A percentile compares a stretch with the other conserved stretches of the same genome.
phyloP scores from a whole-genome alignment of 2,329 filamentous ascomycete genomes.

The Rasamsonia emersonii region DNA sequence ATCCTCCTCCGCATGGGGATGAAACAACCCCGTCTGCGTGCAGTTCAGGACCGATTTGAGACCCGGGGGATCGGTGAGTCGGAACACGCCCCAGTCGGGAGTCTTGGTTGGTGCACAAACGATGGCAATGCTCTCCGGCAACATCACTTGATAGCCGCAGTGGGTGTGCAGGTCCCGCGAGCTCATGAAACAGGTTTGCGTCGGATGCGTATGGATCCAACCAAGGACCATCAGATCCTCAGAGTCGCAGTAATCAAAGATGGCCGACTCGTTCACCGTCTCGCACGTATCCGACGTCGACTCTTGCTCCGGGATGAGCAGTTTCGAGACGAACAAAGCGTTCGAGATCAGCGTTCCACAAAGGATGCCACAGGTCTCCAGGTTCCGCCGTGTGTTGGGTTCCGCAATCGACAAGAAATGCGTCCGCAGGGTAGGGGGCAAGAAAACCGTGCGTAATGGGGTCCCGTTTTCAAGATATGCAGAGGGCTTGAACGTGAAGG shows the following conservation, averaged over 20 bases:
- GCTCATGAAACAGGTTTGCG: constrained; percentile 96
- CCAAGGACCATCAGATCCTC: constrained; percentile 80
- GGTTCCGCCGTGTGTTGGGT: constrained; percentile 67
- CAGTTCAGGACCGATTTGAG: constrained; percentile 78
- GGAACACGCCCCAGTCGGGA: constrained; percentile 76
- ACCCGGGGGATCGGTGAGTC: constrained; percentile 86
- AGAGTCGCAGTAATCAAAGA: constrained; percentile 82
- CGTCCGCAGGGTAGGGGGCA: constrained; percentile 65
- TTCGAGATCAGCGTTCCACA: constrained; percentile 88
- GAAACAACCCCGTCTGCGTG: constrained; percentile 70
- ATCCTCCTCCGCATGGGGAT: constrained; percentile 62
- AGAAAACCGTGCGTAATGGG: constrained; percentile 77
- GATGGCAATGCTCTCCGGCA: constrained; percentile 92
- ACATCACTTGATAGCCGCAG: constrained; percentile 88
- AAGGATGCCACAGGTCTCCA: constrained; percentile 93
- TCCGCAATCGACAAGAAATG: constrained; percentile 67
- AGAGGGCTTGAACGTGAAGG: constrained; percentile 72
- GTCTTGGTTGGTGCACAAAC: constrained; percentile 81
- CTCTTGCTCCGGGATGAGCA: constrained; percentile 85
- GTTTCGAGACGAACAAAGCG: constrained; percentile 78
- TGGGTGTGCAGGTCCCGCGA: constrained; percentile 90
- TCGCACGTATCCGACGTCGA: constrained; percentile 91
- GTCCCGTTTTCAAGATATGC: constrained; percentile 85
- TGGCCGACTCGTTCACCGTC: constrained; percentile 72
- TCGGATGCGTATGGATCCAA: constrained; percentile 98